These are phyloP conservation scores for Anthoceros angustus DNA, from an alignment of 225 moss, liverwort and hornwort species.

Conservation along the genomic window DNA sequence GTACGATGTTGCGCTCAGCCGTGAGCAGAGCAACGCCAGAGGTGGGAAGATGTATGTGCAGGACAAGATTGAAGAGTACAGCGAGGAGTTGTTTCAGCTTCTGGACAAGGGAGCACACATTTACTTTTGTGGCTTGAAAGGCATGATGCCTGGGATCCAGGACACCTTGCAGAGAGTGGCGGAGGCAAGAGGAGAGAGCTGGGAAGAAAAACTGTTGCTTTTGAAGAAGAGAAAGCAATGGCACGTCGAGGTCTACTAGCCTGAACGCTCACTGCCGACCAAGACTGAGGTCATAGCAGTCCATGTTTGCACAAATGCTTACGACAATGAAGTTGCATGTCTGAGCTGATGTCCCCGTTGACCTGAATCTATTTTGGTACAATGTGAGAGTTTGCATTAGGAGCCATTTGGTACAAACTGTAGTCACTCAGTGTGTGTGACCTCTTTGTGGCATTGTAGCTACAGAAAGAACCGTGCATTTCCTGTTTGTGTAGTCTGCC, in stretches of 20 bases:
- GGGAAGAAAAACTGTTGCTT: constrained; percentile 55
- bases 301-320: not conserved
- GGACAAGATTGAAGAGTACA: constrained; percentile 94
- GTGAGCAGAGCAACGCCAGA: constrained; percentile 54
- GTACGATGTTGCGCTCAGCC: constrained; percentile 73
- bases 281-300: not conserved
- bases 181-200: constrained; percentile 46
- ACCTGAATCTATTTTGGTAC: no score
- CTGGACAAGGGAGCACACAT: constrained; percentile 92
- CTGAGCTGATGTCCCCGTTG: not conserved
- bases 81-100: constrained; percentile 55
- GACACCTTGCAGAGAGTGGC: constrained; percentile 78
- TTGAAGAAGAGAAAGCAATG: constrained; percentile 99
- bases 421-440: no score
- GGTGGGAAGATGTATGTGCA: constrained; percentile 98
- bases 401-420: not conserved
- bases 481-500: no score
- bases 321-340: not conserved
- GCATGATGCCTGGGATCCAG: constrained; percentile 99
- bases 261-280: not conserved
- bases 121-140: constrained; percentile 84
- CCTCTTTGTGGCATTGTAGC: no score
- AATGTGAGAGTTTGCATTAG: no score
- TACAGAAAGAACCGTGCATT: no score
- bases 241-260: constrained; percentile 96